Percentiles rank a stretch among this genome's conserved stretches.
Conservation (phyloP, 768 basidiomycete genomes). For the Rhizopogon vinicolor region DNA sequence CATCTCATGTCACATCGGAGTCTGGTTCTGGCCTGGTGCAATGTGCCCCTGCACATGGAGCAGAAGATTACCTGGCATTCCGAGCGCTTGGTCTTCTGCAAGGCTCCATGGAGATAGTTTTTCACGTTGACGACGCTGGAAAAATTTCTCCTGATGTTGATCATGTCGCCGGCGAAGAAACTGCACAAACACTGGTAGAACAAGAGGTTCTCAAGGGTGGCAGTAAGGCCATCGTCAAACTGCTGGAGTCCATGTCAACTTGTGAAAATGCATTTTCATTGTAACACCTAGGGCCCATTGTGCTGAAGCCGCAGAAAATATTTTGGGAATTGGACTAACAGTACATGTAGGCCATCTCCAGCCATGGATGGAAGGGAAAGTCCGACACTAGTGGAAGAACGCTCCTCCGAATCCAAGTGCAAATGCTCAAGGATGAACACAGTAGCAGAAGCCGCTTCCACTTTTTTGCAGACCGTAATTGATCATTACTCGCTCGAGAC, state of each 20-base stretch:
- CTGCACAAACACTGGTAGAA: constrained; percentile 49
- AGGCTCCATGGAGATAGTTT: constrained; percentile 45
- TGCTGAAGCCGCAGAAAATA: too few relatives aligned
- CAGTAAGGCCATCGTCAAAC: constrained; percentile 54
- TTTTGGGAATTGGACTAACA: not conserved
- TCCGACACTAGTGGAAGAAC: not conserved
- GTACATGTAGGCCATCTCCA: not conserved
- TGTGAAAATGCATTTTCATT: constrained; percentile 19
- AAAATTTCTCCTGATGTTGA: constrained; percentile 58
- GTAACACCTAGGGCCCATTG: too few relatives aligned
- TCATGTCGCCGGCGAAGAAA: constrained; percentile 50
- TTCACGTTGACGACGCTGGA: constrained; percentile 80
- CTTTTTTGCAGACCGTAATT: too few relatives aligned
- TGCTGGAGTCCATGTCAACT: constrained; percentile 55
- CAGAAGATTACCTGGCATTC: constrained; percentile 85
- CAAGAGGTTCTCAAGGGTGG: constrained; percentile 74
- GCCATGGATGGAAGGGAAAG: not conserved
- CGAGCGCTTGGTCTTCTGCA: constrained; percentile 48
- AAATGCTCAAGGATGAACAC: not conserved
- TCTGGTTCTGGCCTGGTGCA: constrained; percentile 97
- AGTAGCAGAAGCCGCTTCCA: too few relatives aligned
- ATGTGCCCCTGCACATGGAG: constrained; percentile 91
- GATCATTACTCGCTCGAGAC: too few relatives aligned
- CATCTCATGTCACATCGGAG: constrained; percentile 74
- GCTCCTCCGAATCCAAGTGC: not conserved